These are phyloP conservation scores for Dictyostelium discoideum DNA, from an alignment of 78 protist species.

Conservation along the genomic window DNA sequence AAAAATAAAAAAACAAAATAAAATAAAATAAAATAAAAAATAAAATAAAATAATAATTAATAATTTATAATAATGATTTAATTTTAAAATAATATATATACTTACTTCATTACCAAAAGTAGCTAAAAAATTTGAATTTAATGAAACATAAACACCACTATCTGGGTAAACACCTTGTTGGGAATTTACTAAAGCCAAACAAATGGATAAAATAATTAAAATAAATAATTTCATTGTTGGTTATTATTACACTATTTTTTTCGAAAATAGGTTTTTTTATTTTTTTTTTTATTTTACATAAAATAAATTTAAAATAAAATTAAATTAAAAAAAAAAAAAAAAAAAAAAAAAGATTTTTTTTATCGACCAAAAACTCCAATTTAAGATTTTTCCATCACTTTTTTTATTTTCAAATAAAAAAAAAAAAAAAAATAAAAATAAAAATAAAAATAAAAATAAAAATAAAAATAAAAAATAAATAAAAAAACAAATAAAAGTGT, in stretches of 20 bases:
- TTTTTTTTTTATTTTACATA: background rate
- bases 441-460: too few relatives aligned
- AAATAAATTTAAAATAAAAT: too few relatives aligned
- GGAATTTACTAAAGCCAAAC: background rate
- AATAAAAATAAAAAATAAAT: background rate
- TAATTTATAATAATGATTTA: too few relatives aligned
- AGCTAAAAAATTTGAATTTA: background rate
- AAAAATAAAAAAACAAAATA: background rate
- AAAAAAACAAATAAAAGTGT: too few relatives aligned
- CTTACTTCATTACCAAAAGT: background rate
- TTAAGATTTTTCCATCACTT: too few relatives aligned
- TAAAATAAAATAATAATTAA: too few relatives aligned
- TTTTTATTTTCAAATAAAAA: too few relatives aligned
- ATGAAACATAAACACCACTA: constrained; percentile 7
- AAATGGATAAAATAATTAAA: background rate
- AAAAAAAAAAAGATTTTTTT: too few relatives aligned
- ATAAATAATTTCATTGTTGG: background rate
- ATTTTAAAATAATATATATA: background rate
- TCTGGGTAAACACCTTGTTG: constrained; percentile 5
- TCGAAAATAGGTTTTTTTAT: background rate
- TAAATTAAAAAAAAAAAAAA: too few relatives aligned
- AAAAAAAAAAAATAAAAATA: too few relatives aligned
- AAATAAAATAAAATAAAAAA: background rate
- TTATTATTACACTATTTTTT: background rate
- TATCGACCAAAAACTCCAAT: too few relatives aligned